Base-by-base conservation (phyloP, 176 grass and related monocot genomes). In the Oryza rufipogon region DNA sequence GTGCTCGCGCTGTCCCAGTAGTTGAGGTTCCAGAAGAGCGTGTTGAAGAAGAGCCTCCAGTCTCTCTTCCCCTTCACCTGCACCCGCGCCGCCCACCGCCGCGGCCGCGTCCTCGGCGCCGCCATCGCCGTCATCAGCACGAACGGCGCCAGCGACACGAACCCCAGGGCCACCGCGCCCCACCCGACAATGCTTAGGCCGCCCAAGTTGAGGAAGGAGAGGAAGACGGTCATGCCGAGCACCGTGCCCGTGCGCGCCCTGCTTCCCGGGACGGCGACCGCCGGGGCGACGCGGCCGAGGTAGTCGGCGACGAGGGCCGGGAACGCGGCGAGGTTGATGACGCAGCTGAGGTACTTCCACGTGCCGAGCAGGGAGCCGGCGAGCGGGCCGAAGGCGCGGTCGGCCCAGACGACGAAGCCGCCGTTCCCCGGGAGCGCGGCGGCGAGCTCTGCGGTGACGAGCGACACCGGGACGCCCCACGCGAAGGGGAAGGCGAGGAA, bases 1-100 rank as follows among this genome's bases (percentile, higher is more conserved):
- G 95, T 94, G 84, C 92, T 97, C 6, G 82, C 92, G 80, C 88
- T 94, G 86, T 97, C 95, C 95, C 95, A 97, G 68, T 85, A 92
- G 64, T 97, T 94, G n/a, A 97, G 85, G 68, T 97, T 94, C 95
- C 95, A 94, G 73, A 94, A 94, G 22, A 97, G 60, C 2, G 95
- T 97, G 86, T 97, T 97, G 42, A 97, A 89, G 81, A 94, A 85
- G 33, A 92, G 78, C 80, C 91, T 94, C 95, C 90, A 91, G 54
- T 94, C 86, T 7, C 16, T 56, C 86, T 76, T 91, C 69, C 36
- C 54, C 13, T 74, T 1, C 28, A 28, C 28, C 3, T 34, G 33
- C 45, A 19, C 22, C 81, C 6, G 78, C 80, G 22, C 13, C 19
- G 5, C 81, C 94, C 92, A 94, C 58, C 88, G 70, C 61, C 60